Evolutionary conservation across 2,329 filamentous ascomycete genomes (phyloP).

Genomic region (Aureobasidium namibiae): DNA sequence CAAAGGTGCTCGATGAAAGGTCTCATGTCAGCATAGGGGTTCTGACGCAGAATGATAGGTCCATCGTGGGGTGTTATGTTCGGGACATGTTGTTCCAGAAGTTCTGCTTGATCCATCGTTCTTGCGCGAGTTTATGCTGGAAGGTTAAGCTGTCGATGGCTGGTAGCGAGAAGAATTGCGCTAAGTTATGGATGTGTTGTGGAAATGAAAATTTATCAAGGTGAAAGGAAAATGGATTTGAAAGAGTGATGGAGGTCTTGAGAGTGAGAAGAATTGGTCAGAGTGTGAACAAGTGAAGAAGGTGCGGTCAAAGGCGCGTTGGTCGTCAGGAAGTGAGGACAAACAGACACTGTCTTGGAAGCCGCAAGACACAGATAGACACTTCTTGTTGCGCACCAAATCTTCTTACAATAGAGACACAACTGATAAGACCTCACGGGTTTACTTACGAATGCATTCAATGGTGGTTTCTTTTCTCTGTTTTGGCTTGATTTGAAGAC

Average conservation of each 20-base stretch:
- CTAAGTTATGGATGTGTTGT: not conserved
- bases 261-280: not conserved
- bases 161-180: not conserved
- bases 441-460: not conserved
- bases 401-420: not conserved
- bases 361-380: not conserved
- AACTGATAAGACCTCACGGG: not conserved
- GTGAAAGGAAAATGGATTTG: too few relatives aligned
- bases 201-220: not conserved
- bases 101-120: not conserved
- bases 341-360: constrained; percentile 1
- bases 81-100: not conserved
- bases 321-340: not conserved
- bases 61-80: not conserved
- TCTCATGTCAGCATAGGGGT: constrained; percentile 22
- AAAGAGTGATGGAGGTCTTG: not conserved
- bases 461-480: not conserved
- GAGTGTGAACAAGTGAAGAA: constrained; percentile 7
- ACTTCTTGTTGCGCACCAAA: not conserved
- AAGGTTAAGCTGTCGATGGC: not conserved
- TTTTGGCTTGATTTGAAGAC: not conserved
- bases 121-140: not conserved
- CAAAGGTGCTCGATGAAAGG: constrained; percentile 24
- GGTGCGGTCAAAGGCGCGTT: not conserved
- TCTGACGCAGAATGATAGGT: constrained; percentile 23